These are phyloP conservation scores for Fusarium metavorans DNA, from an alignment of 2,329 filamentous ascomycete species.

Conservation along the genomic window DNA sequence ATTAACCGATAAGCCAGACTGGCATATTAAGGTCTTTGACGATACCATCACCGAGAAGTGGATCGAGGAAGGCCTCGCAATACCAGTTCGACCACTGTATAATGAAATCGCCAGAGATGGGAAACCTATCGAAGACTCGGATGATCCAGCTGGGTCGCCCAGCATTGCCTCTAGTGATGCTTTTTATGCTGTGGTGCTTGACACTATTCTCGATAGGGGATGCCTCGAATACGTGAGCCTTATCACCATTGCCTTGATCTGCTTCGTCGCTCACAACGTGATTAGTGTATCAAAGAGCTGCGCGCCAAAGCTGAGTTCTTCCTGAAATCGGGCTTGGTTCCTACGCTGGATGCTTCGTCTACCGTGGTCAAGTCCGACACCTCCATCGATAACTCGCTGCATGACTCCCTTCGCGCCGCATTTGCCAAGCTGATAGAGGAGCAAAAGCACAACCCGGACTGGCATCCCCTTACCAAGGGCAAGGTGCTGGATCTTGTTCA, in stretches of 20 bases:
- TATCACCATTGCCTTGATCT: not conserved
- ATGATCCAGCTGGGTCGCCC: not conserved
- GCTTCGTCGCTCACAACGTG: not conserved
- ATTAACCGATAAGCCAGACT: constrained; percentile 44
- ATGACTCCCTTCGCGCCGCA: constrained; percentile 9
- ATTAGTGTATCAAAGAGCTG: constrained; percentile 54
- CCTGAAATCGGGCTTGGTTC: constrained; percentile 52
- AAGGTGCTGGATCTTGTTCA: constrained; percentile 30
- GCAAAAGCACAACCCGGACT: constrained; percentile 30
- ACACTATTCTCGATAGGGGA: constrained; percentile 15
- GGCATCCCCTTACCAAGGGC: constrained; percentile 17
- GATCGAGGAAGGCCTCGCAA: constrained; percentile 27
- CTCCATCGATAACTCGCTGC: constrained; percentile 20
- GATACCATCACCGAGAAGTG: constrained; percentile 9
- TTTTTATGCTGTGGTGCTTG: not conserved
- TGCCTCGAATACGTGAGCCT: constrained; percentile 34
- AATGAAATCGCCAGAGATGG: constrained; percentile 7
- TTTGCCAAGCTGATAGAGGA: constrained; percentile 35
- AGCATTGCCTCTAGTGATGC: not conserved
- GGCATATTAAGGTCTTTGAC: constrained; percentile 40
- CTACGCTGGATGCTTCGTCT: constrained; percentile 37
- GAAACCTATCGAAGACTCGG: not conserved
- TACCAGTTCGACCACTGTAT: constrained; percentile 15
- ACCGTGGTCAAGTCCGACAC: constrained; percentile 40
- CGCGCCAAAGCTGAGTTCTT: constrained; percentile 59